phyloP scores from a whole-genome alignment of 1,284 basidiomycete genomes.

The Omphalotus olearius region DNA sequence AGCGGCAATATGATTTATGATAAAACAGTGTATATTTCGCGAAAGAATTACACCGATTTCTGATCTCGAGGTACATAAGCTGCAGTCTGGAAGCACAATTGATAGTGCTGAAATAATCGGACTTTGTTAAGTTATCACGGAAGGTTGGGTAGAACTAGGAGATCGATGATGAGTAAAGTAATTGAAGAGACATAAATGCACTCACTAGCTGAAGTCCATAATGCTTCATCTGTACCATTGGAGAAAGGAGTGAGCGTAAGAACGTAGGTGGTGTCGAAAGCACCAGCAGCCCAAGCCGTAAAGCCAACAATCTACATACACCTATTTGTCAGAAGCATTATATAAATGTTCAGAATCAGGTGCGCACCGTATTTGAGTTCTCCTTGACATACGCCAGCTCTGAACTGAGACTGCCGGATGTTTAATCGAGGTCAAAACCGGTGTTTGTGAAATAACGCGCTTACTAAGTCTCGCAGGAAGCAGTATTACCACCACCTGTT shows the following conservation, averaged over 20 bases:
- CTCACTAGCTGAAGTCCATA: slow-evolving; percentile 8
- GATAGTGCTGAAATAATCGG: no score
- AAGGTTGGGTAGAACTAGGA: slow-evolving; percentile 4
- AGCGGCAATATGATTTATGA: no score
- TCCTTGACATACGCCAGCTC: slow-evolving; percentile 45
- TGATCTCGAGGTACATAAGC: no score
- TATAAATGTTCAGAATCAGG: background rate
- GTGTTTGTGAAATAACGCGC: slow-evolving; percentile 3
- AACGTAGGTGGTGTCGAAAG: slow-evolving; percentile 15
- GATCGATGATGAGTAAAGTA: background rate
- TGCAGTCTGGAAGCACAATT: no score
- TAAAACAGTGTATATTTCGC: no score
- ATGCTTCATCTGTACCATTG: slow-evolving; percentile 7
- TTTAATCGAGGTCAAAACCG: background rate
- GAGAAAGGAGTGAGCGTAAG: slow-evolving; percentile 9
- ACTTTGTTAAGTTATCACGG: background rate
- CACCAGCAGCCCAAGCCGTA: slow-evolving; percentile 31
- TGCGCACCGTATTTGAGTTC: slow-evolving; percentile 30
- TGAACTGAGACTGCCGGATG: slow-evolving; percentile 29
- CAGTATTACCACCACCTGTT: slow-evolving; percentile 53
- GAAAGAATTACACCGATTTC: no score
- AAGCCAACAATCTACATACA: slow-evolving; percentile 36
- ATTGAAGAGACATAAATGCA: background rate
- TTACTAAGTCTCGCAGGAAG: slow-evolving; percentile 42
- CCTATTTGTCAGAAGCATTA: no score